Evolutionary conservation across 805 yeast genomes (phyloP).

Genomic region (Sugiyamaella qingdaonensis): DNA sequence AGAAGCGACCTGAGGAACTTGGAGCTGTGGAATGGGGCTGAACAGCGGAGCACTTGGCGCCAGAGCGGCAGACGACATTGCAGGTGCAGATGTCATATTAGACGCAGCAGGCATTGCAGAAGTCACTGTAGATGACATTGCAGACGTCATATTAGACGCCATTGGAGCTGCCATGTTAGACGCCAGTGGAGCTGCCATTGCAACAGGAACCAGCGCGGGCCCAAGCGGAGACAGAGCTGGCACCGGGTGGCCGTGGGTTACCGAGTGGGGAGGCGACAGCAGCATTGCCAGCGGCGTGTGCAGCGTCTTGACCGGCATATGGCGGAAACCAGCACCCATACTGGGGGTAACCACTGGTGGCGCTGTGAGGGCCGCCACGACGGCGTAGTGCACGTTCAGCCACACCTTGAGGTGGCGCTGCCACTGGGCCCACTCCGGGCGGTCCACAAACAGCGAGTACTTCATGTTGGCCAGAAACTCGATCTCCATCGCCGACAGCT

Average conservation of each 20-base stretch:
- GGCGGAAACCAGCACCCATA: too few species aligned
- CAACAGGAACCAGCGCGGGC: not conserved
- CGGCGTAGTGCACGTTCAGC: slow-evolving; percentile 19
- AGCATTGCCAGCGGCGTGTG: slow-evolving; percentile 3
- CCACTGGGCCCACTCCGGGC: slow-evolving; percentile 30
- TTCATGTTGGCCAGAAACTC: slow-evolving; percentile 57
- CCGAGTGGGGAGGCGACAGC: slow-evolving; percentile 3
- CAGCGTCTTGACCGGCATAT: not conserved
- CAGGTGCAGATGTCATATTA: too few species aligned
- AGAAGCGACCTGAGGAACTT: too few species aligned
- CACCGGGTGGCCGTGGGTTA: not conserved
- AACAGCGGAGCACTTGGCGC: too few species aligned
- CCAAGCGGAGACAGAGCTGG: not conserved
- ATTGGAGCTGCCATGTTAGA: not conserved
- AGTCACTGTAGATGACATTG: not conserved
- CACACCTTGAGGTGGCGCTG: slow-evolving; percentile 19
- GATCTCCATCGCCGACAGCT: slow-evolving; percentile 62
- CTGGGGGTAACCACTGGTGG: not conserved
- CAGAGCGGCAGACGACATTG: too few species aligned
- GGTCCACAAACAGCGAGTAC: slow-evolving; percentile 49
- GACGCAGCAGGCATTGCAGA: too few species aligned
- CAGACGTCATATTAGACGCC: not conserved
- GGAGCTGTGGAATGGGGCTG: too few species aligned
- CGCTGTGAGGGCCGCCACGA: not conserved
- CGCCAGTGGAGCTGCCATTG: not conserved